These are phyloP conservation scores for Apophysomyces variabilis DNA, from an alignment of 371 early-diverging fungal genomes.

Conservation along the genomic window DNA sequence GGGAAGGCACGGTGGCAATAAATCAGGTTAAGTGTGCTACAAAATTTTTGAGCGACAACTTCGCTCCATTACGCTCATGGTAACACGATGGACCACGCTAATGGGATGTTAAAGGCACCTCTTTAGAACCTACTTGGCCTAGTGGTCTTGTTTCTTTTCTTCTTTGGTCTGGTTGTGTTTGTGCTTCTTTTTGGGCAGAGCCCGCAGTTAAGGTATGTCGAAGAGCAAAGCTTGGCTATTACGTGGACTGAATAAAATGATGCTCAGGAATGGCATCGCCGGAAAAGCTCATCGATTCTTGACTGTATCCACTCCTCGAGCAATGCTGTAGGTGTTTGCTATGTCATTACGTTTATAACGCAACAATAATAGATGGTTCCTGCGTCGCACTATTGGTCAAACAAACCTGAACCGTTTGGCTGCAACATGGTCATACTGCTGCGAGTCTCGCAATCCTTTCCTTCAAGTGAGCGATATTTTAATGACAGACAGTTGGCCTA, in stretches of 20 bases:
- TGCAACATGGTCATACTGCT: slow-evolving; percentile 44
- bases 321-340: slow-evolving; percentile 27
- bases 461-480: slow-evolving; percentile 34
- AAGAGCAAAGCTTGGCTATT: background rate
- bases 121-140: slow-evolving; percentile 27
- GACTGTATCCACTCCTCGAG: slow-evolving; percentile 27
- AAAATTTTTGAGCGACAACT: background rate
- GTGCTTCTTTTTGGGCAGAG: slow-evolving; percentile 46
- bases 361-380: slow-evolving; percentile 15
- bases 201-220: slow-evolving; percentile 39
- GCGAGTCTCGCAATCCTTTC: slow-evolving; percentile 53
- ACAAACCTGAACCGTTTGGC: slow-evolving; percentile 25
- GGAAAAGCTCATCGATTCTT: slow-evolving; percentile 37
- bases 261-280: slow-evolving; percentile 37
- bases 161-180: slow-evolving; percentile 42
- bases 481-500: background rate
- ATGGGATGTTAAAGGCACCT: background rate
- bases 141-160: slow-evolving; percentile 23
- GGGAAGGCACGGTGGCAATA: background rate
- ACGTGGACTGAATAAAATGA: background rate
- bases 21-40: background rate
- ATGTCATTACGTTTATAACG: background rate
- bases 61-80: background rate
- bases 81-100: background rate
- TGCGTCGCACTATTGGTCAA: slow-evolving; percentile 29